These are phyloP conservation scores for Colletotrichum spinosum DNA, from an alignment of 2,329 filamentous ascomycete species.

Conservation along the genomic window DNA sequence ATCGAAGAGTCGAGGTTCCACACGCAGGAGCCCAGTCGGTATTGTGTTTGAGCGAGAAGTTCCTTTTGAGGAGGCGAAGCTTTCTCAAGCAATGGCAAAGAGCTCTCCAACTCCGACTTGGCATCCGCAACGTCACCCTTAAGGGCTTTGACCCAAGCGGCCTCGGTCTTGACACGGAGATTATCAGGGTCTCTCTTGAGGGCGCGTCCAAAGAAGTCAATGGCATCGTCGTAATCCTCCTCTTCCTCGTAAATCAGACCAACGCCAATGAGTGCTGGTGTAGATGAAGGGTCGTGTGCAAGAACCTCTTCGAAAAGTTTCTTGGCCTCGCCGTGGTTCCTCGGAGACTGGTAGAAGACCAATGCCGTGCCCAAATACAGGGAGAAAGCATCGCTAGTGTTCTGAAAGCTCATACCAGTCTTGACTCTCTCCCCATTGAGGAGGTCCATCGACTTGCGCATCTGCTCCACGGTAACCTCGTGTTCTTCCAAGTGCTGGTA, in stretches of 20 bases:
- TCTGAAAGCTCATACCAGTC: constrained; percentile 75
- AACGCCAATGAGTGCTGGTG: constrained; percentile 86
- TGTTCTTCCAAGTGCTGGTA: constrained; percentile 89
- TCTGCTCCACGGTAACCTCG: constrained; percentile 81
- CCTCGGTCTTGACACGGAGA: constrained; percentile 83
- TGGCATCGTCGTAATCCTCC: constrained; percentile 85
- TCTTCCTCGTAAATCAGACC: constrained; percentile 95
- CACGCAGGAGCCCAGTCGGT: constrained; percentile 86
- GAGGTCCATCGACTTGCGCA: constrained; percentile 77
- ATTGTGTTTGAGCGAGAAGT: constrained; percentile 86
- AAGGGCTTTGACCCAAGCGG: constrained; percentile 91
- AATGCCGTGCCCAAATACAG: constrained; percentile 87
- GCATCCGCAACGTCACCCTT: constrained; percentile 80
- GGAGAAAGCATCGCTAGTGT: constrained; percentile 79
- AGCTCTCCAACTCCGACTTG: constrained; percentile 76
- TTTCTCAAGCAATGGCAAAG: constrained; percentile 74
- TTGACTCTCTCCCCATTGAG: constrained; percentile 70
- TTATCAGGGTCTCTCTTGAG: constrained; percentile 79
- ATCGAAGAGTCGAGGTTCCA: constrained; percentile 86
- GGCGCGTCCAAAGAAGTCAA: constrained; percentile 83
- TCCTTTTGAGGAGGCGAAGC: constrained; percentile 70
- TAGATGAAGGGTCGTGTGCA: constrained; percentile 78
- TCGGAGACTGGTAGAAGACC: constrained; percentile 89
- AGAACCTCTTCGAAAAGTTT: constrained; percentile 87
- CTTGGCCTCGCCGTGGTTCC: constrained; percentile 90